A percentile compares a stretch with the other conserved stretches of the same genome.
phyloP scores from a whole-genome alignment of 176 grass and related monocot species.

The Lolium multiflorum region DNA sequence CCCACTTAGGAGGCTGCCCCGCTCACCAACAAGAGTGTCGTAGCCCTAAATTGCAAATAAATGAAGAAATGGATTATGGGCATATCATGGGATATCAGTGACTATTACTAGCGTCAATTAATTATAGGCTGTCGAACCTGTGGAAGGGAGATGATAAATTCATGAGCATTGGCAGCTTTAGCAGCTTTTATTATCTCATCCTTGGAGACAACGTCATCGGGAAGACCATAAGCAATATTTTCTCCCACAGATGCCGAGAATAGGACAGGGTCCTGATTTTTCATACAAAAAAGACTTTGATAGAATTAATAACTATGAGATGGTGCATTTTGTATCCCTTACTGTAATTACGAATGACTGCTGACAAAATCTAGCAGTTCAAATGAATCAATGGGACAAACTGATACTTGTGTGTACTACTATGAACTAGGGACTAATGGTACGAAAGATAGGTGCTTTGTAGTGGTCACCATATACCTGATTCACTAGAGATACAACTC shows the following conservation, averaged over 20 bases:
- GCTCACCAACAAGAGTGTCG: constrained; percentile 90
- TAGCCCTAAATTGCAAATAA: constrained; percentile 66
- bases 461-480: constrained; percentile 58
- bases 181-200: constrained; percentile 98
- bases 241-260: constrained; percentile 90
- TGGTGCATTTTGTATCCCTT: not conserved
- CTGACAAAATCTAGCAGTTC: not conserved
- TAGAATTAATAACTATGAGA: constrained; percentile 8
- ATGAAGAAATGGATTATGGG: constrained; percentile 28
- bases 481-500: constrained; percentile 86
- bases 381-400: constrained; percentile 39
- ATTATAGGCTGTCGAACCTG: constrained; percentile 55
- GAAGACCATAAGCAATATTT: constrained; percentile 98
- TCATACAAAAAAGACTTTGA: not conserved
- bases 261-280: constrained; percentile 81
- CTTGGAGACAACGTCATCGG: constrained; percentile 88
- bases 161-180: constrained; percentile 98
- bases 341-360: not conserved
- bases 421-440: constrained; percentile 4
- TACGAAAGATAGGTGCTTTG: constrained; percentile 1
- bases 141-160: constrained; percentile 96
- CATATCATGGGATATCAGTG: not conserved
- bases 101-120: constrained; percentile 19
- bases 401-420: constrained; percentile 5
- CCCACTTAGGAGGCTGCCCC: constrained; percentile 88